Base-by-base conservation (phyloP, 2,329 filamentous ascomycete species). In the Trichoderma arundinaceum region DNA sequence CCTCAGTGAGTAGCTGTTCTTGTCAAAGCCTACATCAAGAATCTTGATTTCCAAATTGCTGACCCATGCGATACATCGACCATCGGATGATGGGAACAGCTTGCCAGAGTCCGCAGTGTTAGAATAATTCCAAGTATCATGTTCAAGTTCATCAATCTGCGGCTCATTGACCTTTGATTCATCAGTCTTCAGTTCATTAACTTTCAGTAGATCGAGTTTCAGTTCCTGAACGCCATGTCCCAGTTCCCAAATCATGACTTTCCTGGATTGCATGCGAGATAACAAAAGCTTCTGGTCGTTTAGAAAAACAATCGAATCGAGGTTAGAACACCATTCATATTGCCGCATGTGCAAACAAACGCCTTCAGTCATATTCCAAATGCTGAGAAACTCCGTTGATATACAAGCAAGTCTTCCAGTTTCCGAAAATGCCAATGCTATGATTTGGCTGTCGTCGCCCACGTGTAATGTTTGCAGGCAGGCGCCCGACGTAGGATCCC, bases 321-420 rank as follows among this genome's bases (percentile, higher is more conserved):
- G 6, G 1, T 7, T 2, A 12, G 33, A 0, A 4, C 10, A 5
- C 13, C 28, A 19, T 22, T 4, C 15, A 13, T 15, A 15, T 2
- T 28, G n/a, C 1, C 8, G 3, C 1, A 12, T 28, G 7, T 22
- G 35, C 1, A 39, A 41, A 28, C 17, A 41, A n/a, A 2, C 2
- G 1, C 8, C 6, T 28, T 10, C 17, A 10, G 7, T 22, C 10
- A 9, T 9, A 1, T 56, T 35, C 52, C 52, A 56, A 7, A 38
- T n/a, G 0, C 15, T 5, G 17, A 38, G 1, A 2, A 8, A 8
- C 2, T 4, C 3, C 1, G 0, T 1, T 28, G 17, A 15, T 10
- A 5, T 1, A 4, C 35, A 56, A 22, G 19, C 52, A 56, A 56
- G 35, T 28, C 10, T 41, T 2, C 19, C 52, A 13, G 17, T 13